phyloP scores from a whole-genome alignment of 1,284 basidiomycete genomes.

The Gymnopus androsaceus region DNA sequence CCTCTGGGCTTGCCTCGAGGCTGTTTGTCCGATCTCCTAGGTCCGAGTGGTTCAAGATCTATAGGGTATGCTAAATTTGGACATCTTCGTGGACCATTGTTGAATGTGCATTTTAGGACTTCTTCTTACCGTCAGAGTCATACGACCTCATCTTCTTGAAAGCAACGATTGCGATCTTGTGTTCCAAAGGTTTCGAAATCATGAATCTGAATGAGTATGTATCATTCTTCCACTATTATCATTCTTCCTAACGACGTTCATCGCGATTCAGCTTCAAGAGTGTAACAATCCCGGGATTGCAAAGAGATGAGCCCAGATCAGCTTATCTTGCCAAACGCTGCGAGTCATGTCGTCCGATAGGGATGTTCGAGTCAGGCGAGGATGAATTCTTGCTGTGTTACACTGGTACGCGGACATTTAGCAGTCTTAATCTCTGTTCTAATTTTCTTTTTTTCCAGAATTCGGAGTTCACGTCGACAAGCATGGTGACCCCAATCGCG shows the following conservation, averaged over 20 bases:
- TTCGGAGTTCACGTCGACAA: slow-evolving; percentile 91
- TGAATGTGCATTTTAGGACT: too few species aligned
- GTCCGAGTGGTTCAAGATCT: slow-evolving; percentile 91
- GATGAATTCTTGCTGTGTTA: slow-evolving; percentile 94
- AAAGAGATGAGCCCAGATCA: slow-evolving; percentile 73
- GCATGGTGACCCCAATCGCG: slow-evolving; percentile 75
- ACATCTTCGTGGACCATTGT: too few species aligned
- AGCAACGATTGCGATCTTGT: slow-evolving; percentile 88
- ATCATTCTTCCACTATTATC: slow-evolving; percentile 4
- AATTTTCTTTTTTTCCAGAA: slow-evolving; percentile 56
- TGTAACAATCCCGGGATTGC: slow-evolving; percentile 85
- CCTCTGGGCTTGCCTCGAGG: slow-evolving; percentile 62
- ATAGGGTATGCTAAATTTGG: slow-evolving; percentile 35
- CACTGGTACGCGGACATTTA: slow-evolving; percentile 76
- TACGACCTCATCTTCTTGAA: slow-evolving; percentile 90
- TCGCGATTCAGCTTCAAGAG: slow-evolving; percentile 68
- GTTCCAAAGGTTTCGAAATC: slow-evolving; percentile 94
- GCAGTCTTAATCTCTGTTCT: slow-evolving; percentile 8
- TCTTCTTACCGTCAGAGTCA: slow-evolving; percentile 89
- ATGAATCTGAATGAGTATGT: slow-evolving; percentile 90
- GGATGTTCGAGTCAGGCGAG: slow-evolving; percentile 88
- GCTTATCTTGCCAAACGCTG: slow-evolving; percentile 79
- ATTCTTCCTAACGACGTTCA: not conserved
- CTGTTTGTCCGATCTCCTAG: slow-evolving; percentile 69
- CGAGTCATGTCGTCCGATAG: slow-evolving; percentile 81